These are phyloP conservation scores for Plasmodium gaboni DNA, from an alignment of 169 alveolate species.

Conservation along the genomic window DNA sequence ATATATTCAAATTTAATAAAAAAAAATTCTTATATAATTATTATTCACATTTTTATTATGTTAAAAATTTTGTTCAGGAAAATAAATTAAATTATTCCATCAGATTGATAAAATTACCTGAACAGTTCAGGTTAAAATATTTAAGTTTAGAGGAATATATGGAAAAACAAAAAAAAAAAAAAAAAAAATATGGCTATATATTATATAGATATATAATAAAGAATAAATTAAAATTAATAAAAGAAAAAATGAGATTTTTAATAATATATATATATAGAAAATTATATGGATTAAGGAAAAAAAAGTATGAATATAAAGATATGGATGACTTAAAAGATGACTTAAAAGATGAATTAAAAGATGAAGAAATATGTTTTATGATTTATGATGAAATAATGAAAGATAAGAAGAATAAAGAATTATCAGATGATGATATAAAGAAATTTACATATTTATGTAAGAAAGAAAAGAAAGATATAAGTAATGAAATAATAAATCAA, in stretches of 20 bases:
- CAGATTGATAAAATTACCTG: constrained; percentile 30
- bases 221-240: too few species aligned
- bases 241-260: too few species aligned
- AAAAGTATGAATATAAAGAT: too few species aligned
- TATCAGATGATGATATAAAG: constrained; percentile 2
- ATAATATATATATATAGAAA: too few species aligned
- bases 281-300: too few species aligned
- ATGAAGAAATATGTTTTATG: constrained; percentile 64
- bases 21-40: too few species aligned
- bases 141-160: constrained; percentile 30
- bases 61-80: constrained; percentile 13
- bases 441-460: constrained; percentile 39
- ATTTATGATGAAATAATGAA: constrained; percentile 61
- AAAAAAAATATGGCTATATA: neutral
- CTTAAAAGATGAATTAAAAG: constrained; percentile 3
- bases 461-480: constrained; percentile 59
- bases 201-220: too few species aligned
- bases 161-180: constrained; percentile 18
- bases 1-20: too few species aligned
- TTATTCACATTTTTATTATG: neutral
- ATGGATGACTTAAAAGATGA: neutral
- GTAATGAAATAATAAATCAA: constrained; percentile 23
- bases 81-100: constrained; percentile 3
- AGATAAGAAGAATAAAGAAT: constrained; percentile 19
- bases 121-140: constrained; percentile 34